These are phyloP conservation scores for Physaria fendleri DNA, from an alignment of 345 rosid genomes.

Conservation along the genomic window DNA sequence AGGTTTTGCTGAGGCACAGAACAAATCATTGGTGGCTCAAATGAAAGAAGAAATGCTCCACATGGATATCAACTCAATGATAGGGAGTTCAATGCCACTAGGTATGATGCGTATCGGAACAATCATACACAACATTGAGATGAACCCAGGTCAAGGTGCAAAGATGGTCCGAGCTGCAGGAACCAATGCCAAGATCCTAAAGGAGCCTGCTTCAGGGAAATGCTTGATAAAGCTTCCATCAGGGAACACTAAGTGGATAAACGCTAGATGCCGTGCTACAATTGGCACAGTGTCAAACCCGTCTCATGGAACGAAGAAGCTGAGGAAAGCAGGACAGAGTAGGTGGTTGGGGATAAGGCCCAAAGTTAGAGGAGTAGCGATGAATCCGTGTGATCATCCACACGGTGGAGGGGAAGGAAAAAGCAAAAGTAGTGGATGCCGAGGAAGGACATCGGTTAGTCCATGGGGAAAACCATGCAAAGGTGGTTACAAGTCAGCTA, in stretches of 20 bases:
- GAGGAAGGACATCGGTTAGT: constrained; percentile 54
- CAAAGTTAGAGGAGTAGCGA: constrained; percentile 71
- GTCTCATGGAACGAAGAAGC: constrained; percentile 52
- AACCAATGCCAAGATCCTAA: constrained; percentile 77
- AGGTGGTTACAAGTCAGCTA: constrained; percentile 62
- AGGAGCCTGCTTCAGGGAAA: constrained; percentile 50
- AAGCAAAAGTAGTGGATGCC: constrained; percentile 75
- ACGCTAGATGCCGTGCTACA: constrained; percentile 67
- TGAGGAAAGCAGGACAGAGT: constrained; percentile 83
- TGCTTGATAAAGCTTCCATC: constrained; percentile 71
- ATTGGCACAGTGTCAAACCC: constrained; percentile 68
- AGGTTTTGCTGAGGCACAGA: constrained; percentile 32
- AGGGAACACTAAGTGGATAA: constrained; percentile 54
- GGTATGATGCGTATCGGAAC: constrained; percentile 85
- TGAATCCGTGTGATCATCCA: constrained; percentile 91
- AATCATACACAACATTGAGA: constrained; percentile 80
- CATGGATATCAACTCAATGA: constrained; percentile 74
- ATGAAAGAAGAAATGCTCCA: constrained; percentile 57
- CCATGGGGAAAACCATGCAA: constrained; percentile 97
- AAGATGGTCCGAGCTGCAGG: constrained; percentile 84
- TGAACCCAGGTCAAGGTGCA: constrained; percentile 81
- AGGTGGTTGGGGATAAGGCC: constrained; percentile 86
- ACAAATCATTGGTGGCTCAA: constrained; percentile 40
- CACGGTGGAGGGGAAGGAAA: constrained; percentile 96
- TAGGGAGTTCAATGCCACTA: constrained; percentile 84